These are phyloP conservation scores for Cystobasidiopsis lactophilus DNA, from an alignment of 768 basidiomycete species.

Conservation along the genomic window DNA sequence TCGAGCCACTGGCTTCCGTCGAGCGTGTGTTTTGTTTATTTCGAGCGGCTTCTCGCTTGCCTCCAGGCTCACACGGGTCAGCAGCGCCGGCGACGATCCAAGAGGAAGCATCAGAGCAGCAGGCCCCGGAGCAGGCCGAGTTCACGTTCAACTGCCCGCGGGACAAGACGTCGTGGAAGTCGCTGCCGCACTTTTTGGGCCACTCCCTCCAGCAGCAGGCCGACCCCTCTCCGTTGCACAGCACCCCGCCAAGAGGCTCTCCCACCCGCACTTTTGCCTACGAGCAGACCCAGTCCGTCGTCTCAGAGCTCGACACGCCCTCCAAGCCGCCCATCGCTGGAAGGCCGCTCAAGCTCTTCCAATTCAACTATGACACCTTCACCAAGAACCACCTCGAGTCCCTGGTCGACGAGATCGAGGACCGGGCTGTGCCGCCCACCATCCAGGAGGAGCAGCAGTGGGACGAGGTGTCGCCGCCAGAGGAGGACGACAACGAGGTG, in stretches of 20 bases:
- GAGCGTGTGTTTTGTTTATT: not conserved
- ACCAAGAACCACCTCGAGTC: slow-evolving; percentile 84
- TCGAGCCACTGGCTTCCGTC: not conserved
- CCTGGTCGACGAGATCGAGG: slow-evolving; percentile 81
- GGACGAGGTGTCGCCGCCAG: not conserved
- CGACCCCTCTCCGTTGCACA: not conserved
- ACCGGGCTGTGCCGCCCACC: slow-evolving; percentile 14
- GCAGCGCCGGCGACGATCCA: not conserved
- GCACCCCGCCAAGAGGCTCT: not conserved
- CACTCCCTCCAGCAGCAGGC: not conserved
- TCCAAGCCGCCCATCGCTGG: not conserved
- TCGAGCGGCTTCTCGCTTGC: not conserved
- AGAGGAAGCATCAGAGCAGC: not conserved
- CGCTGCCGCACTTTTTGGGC: not conserved
- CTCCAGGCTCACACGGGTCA: not conserved
- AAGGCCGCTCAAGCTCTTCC: slow-evolving; percentile 19
- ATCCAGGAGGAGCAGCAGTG: not conserved
- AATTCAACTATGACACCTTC: slow-evolving; percentile 87
- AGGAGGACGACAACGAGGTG: not conserved
- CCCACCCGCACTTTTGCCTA: not conserved
- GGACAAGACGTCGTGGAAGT: not conserved
- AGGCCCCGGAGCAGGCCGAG: not conserved
- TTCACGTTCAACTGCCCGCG: not conserved
- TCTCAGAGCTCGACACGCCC: not conserved
- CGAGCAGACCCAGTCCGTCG: not conserved